Base-by-base conservation (phyloP, 352 stramenopile species). In the Poterioochromonas sp. region DNA sequence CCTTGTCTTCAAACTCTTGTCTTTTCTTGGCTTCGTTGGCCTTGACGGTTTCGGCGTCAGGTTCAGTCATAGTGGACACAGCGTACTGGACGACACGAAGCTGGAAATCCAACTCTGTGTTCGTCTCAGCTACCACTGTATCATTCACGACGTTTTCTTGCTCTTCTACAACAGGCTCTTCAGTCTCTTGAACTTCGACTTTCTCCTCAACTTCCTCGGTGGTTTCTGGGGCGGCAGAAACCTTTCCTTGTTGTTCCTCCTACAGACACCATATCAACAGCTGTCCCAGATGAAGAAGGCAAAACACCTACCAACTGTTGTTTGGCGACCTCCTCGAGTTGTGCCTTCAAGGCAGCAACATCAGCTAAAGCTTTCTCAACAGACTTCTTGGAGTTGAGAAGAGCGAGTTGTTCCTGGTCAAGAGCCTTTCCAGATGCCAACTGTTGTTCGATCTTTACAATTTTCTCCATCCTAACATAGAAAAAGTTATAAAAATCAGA, bases 321-420 rank as follows among this genome's bases (percentile, higher is more conserved):
- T 51, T 54, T 78, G 35, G 71, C 71, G 1, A 78, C 47, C 32
- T 78, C 71, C 34, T 78, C 71, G 2, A 78, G 39, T 44, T 64
- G 49, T 22, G 18, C 20, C 32, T 51, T 69, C 8, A 78, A 29
- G 35, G 26, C 11, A 11, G 3, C 2, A 1, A 78, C 1, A 37
- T 78, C 71, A 47, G 20, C 5, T 18, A 68, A 3, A 29, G 34
- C 1, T 20, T 68, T 65, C 47, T 78, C 71, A 29, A 78, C 1
- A 32, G 20, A 34, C 11, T 5, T 18, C 32, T 78, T 78, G 47
- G 49, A 54, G 12, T 3, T 37, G 0, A 78, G 29, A 22, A 78
- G 22, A 8, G 39, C 71, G 3, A 49, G 15, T 37, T 78, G 44
- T 53, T 78, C 71, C 43, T 65, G 1, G 15, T 78, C 26, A 3